These are phyloP conservation scores for Vickermania ingenoplastis DNA, from an alignment of 208 protist genomes.

Conservation along the genomic window DNA sequence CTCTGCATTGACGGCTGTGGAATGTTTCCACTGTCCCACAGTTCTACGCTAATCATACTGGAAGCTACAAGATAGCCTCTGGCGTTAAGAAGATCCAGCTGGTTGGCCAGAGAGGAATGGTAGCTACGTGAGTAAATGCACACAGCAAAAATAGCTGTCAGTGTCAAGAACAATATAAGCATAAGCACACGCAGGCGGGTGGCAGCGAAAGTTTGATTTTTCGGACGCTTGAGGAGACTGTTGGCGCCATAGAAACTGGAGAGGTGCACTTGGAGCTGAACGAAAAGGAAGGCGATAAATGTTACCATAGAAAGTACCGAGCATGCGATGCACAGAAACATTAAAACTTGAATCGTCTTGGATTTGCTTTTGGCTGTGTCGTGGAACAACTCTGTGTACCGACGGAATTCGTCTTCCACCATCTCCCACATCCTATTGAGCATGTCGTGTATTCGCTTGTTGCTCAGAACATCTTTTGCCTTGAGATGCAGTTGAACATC, in stretches of 20 bases:
- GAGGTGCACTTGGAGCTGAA: background rate
- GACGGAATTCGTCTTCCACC: background rate
- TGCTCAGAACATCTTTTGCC: constrained; percentile 3
- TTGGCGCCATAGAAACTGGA: background rate
- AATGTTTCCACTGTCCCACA: background rate
- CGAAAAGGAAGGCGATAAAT: background rate
- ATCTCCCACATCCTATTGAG: background rate
- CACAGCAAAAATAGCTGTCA: constrained; percentile 4
- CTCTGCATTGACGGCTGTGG: background rate
- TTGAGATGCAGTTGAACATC: background rate
- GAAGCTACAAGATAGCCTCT: background rate
- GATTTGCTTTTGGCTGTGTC: background rate
- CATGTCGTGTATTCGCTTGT: constrained; percentile 2
- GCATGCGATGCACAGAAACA: background rate
- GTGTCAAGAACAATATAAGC: background rate
- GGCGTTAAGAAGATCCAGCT: constrained; percentile 6
- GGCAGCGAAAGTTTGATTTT: background rate
- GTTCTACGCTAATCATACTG: constrained; percentile 6
- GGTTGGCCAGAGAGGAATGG: background rate
- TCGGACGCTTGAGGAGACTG: background rate
- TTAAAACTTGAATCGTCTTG: background rate
- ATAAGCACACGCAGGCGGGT: constrained; percentile 1
- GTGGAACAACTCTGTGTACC: background rate
- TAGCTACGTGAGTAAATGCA: background rate
- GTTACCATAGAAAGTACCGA: background rate